phyloP scores from a whole-genome alignment of 768 basidiomycete species.

The Leucosporidium creatinivorum region DNA sequence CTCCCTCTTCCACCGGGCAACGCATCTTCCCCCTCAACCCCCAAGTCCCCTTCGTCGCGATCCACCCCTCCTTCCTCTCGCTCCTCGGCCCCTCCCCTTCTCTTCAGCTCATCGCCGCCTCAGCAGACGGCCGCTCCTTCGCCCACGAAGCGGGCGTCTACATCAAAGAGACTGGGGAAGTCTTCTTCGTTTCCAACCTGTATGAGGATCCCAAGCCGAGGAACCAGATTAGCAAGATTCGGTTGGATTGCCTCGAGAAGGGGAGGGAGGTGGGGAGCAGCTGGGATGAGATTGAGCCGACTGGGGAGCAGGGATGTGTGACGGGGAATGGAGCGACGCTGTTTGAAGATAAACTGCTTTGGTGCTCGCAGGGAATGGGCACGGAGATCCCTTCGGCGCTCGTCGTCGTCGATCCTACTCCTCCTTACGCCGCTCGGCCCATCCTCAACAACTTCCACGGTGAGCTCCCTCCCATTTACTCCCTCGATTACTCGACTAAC shows the following conservation, averaged over 20 bases:
- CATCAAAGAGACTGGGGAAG: slow-evolving; percentile 58
- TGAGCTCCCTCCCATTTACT: background rate
- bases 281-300: slow-evolving; percentile 46
- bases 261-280: slow-evolving; percentile 41
- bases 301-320: background rate
- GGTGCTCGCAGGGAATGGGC: slow-evolving; percentile 19
- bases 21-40: slow-evolving; percentile 55
- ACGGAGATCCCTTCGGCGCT: slow-evolving; percentile 7
- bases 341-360: slow-evolving; percentile 3
- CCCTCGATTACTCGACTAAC: slow-evolving; percentile 49
- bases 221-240: slow-evolving; percentile 58
- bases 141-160: slow-evolving; percentile 75
- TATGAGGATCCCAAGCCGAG: slow-evolving; percentile 60
- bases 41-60: slow-evolving; percentile 55
- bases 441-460: slow-evolving; percentile 18
- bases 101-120: slow-evolving; percentile 55
- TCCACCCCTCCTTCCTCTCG: slow-evolving; percentile 52
- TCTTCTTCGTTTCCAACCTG: slow-evolving; percentile 62
- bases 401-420: background rate
- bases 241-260: slow-evolving; percentile 51
- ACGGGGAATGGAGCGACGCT: slow-evolving; percentile 18
- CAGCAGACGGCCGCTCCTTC: slow-evolving; percentile 55
- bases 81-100: slow-evolving; percentile 56
- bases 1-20: slow-evolving; percentile 1
- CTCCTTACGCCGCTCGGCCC: background rate